Conservation (phyloP, 2,329 filamentous ascomycete genomes). For the Botrytis fragariae region DNA sequence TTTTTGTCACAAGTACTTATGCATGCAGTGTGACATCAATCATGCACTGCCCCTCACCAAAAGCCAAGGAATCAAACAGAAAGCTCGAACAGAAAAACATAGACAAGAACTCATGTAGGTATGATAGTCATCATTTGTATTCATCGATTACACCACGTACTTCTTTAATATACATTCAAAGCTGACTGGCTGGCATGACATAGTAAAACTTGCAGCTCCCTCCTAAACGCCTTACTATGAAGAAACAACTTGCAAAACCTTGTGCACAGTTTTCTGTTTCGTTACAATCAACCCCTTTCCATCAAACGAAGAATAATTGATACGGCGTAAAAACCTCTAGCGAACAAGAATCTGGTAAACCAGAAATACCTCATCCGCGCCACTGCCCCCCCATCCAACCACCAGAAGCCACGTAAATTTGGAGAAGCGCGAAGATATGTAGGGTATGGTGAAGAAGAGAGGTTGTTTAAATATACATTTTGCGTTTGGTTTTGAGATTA, state of each 20-base stretch:
- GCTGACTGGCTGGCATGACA: neutral
- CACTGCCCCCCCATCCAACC: neutral
- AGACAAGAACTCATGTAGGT: neutral
- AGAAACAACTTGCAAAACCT: constrained; percentile 15
- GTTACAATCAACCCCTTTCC: constrained; percentile 4
- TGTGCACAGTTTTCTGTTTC: constrained; percentile 21
- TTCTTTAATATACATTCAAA: constrained; percentile 18
- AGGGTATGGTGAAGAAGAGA: neutral
- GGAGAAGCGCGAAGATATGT: neutral
- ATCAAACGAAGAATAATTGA: neutral
- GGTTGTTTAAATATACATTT: constrained; percentile 12
- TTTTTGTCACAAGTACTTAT: neutral
- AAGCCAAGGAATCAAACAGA: neutral
- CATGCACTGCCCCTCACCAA: neutral
- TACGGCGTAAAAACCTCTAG: neutral
- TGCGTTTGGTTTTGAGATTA: neutral
- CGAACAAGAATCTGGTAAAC: neutral
- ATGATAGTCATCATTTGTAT: constrained; percentile 4
- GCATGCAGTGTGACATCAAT: neutral
- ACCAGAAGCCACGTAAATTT: neutral
- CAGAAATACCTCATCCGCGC: neutral
- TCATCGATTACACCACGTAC: neutral
- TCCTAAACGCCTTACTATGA: constrained; percentile 24
- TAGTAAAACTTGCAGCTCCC: constrained; percentile 2
- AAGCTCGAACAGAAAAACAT: neutral